Evolutionary conservation across 1,139 yeast genomes (phyloP).

Genomic region (Saccharomyces hybrid): DNA sequence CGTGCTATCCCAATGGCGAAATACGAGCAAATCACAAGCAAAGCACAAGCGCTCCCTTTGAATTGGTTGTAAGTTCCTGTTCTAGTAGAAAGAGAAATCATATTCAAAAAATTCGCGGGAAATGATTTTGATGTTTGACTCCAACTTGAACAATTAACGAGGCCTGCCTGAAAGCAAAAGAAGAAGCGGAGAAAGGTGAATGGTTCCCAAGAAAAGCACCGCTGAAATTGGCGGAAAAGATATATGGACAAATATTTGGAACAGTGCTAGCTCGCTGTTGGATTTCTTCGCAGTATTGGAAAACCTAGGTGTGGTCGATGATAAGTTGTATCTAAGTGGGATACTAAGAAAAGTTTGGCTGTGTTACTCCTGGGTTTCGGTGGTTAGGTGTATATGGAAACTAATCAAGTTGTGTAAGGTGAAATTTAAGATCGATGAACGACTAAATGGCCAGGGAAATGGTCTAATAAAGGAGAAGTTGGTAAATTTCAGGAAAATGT

Average conservation of each 20-base stretch:
- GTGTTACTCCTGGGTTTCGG: not conserved
- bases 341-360: not conserved
- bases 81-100: not conserved
- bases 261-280: not conserved
- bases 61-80: not conserved
- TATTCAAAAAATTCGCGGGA: not conserved
- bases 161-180: not conserved
- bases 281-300: not conserved
- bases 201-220: not conserved
- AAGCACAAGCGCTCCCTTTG: not conserved
- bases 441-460: not conserved
- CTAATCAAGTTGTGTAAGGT: not conserved
- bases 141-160: not conserved
- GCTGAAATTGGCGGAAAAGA: not conserved
- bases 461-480: not conserved
- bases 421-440: not conserved
- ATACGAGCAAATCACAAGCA: not conserved
- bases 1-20: no score
- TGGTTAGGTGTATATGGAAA: not conserved
- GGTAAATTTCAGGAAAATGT: not conserved
- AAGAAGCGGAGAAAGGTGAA: not conserved
- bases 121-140: not conserved
- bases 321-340: not conserved
- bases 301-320: not conserved
- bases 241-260: not conserved